These are phyloP conservation scores for Cinnamomum micranthum DNA, from an alignment of 164 flowering plant genomes.

Conservation along the genomic window DNA sequence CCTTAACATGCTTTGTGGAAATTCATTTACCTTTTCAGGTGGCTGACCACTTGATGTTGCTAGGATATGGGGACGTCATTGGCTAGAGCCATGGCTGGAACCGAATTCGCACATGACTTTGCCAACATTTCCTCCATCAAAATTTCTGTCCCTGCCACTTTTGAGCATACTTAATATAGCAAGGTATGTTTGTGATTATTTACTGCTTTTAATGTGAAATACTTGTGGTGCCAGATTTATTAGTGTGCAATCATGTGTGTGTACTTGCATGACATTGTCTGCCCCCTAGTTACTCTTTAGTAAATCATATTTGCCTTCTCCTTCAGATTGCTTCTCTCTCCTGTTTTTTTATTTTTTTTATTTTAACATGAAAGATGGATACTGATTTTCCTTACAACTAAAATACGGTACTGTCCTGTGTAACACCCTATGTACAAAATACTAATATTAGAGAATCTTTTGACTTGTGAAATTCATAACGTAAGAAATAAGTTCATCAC, in stretches of 20 bases:
- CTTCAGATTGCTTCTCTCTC: background rate
- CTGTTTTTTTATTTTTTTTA: no score
- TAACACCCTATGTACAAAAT: no score
- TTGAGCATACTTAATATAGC: constrained; percentile 84
- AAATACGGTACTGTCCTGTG: no score
- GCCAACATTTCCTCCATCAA: constrained; percentile 75
- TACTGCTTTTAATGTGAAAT: background rate
- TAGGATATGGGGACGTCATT: constrained; percentile 93
- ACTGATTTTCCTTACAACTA: no score
- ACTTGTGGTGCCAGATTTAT: background rate
- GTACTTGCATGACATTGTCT: background rate
- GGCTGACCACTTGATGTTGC: constrained; percentile 97
- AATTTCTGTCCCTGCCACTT: constrained; percentile 78
- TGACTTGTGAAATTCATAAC: no score
- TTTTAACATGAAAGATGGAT: no score
- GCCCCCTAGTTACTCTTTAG: background rate
- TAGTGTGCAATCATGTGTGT: background rate
- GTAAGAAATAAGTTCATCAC: no score
- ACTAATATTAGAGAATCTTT: no score
- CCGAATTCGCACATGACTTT: constrained; percentile 59
- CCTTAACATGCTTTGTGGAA: background rate
- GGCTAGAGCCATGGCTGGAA: constrained; percentile 81
- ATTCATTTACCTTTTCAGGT: constrained; percentile 38
- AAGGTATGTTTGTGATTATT: constrained; percentile 44
- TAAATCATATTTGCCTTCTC: background rate